Evolutionary conservation across 202 grass and related monocot genomes (phyloP), one percentile per base, ranked within the genome.

Genomic region (Dendrocalamus latiflorus): DNA sequence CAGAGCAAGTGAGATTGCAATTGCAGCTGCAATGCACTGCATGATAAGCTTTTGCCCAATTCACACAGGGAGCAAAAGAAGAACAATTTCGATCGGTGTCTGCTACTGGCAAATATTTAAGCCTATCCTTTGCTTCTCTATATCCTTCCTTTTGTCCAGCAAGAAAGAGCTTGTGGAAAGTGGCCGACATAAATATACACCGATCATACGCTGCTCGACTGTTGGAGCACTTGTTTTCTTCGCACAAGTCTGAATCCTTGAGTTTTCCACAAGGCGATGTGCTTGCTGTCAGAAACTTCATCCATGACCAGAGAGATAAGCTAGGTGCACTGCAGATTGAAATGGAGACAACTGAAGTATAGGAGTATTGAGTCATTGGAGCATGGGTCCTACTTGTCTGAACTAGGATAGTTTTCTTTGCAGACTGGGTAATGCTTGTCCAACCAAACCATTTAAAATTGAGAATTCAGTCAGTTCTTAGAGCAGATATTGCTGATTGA

Each of bases 281-380:
- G 82, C 56, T 41, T 70, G 53, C 65, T 53, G 63, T 50, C 73
- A 78, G 74, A n/a, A 78, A 47, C 25, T 67, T 45, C 38, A 36
- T 57, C 36, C 54, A 4, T 34, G 43, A 63, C 41, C 34, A 79
- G 59, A 61, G 58, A 28, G 26, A 68, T 34, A 41, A 76, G 68
- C n/a, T 26, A 37, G 26, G 59, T 63, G 70, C 9, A 21, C 59
- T 58, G 55, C 55, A 58, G 25, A 28, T 28, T 16, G 47, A 24
- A 41, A 75, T 83, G 60, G 70, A 68, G 71, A 56, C 13, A 63
- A 44, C 47, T 70, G 41, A 77, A 24, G 30, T 13, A 39, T 69
- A 28, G 64, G 25, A n/a, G 12, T 16, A n/a, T 28, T 51, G 41
- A 70, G 51, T 26, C 14, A 34, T n/a, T 25, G 41, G 39, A 48